These are phyloP conservation scores for Aspergillus nanangensis DNA, from an alignment of 495 filamentous ascomycete genomes.

Conservation along the genomic window DNA sequence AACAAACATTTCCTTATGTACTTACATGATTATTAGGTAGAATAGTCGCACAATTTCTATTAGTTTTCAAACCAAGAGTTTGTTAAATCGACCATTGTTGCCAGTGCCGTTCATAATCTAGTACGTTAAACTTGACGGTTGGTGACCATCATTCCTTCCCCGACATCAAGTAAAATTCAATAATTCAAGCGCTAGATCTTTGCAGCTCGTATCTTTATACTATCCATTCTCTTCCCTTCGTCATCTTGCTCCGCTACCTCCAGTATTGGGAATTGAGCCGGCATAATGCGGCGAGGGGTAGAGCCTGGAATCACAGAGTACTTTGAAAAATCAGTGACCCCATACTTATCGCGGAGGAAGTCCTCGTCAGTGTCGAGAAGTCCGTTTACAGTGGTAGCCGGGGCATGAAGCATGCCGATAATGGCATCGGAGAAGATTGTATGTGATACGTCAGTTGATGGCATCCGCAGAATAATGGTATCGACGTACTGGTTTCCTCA, in stretches of 20 bases:
- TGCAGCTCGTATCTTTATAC: slow-evolving; percentile 37
- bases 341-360: slow-evolving; percentile 62
- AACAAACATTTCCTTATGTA: no score
- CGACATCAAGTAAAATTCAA: no score
- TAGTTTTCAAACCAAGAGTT: no score
- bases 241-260: slow-evolving; percentile 80
- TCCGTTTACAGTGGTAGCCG: slow-evolving; percentile 61
- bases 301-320: slow-evolving; percentile 67
- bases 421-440: slow-evolving; percentile 80
- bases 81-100: no score
- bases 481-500: slow-evolving; percentile 54
- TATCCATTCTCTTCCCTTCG: slow-evolving; percentile 71
- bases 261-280: slow-evolving; percentile 61
- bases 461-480: not conserved
- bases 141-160: no score
- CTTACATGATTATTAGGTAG: no score
- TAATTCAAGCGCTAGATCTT: no score
- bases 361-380: slow-evolving; percentile 75
- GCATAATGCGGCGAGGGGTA: slow-evolving; percentile 74
- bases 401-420: slow-evolving; percentile 64
- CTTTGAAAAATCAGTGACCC: slow-evolving; percentile 67
- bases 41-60: no score
- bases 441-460: not conserved
- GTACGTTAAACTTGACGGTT: no score
- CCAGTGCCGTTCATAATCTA: no score